phyloP scores from a whole-genome alignment of 768 basidiomycete species.

The Termitomyces sp. region DNA sequence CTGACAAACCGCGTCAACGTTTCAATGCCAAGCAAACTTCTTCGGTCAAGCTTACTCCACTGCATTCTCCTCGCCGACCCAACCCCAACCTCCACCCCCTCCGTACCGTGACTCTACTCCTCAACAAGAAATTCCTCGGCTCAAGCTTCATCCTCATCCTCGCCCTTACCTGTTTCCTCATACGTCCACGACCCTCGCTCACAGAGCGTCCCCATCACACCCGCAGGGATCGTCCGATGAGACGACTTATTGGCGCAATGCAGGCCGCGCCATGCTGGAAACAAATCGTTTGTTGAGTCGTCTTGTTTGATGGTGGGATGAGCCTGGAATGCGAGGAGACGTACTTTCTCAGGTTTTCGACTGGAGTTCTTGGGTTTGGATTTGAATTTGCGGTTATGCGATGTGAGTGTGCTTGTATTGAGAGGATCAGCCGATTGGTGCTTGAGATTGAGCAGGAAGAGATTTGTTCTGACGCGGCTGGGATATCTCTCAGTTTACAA shows the following conservation, averaged over 20 bases:
- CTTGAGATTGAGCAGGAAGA: too few relatives aligned
- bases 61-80: not conserved
- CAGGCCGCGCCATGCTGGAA: slow-evolving; percentile 10
- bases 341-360: too few relatives aligned
- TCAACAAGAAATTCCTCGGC: slow-evolving; percentile 27
- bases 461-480: too few relatives aligned
- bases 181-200: slow-evolving; percentile 37
- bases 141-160: slow-evolving; percentile 45
- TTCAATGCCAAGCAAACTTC: too few relatives aligned
- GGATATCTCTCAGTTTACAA: too few relatives aligned
- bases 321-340: too few relatives aligned
- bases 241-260: slow-evolving; percentile 36
- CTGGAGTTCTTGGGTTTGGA: too few relatives aligned
- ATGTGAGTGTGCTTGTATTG: too few relatives aligned
- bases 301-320: not conserved
- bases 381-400: too few relatives aligned
- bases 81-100: not conserved
- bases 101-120: not conserved
- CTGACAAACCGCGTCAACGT: too few relatives aligned
- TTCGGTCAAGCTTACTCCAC: too few relatives aligned
- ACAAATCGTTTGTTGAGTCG: not conserved
- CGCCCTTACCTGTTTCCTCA: slow-evolving; percentile 44
- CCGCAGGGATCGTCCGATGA: slow-evolving; percentile 29
- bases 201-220: slow-evolving; percentile 32
- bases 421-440: too few relatives aligned